Evolutionary conservation across 2,329 filamentous ascomycete genomes (phyloP).

Genomic region (Bipolaris zeicola): DNA sequence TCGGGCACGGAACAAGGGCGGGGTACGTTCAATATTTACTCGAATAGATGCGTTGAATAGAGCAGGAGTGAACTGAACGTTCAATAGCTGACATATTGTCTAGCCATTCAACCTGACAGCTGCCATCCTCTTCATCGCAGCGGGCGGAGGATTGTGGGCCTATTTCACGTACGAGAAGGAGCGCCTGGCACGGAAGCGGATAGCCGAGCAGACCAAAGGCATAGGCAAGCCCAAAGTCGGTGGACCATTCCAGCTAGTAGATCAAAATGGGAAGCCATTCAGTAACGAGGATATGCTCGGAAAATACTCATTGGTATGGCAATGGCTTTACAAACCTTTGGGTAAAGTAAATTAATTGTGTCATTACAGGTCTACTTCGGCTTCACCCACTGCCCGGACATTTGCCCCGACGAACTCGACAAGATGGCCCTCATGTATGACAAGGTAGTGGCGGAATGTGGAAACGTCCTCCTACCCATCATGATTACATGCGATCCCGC

Average conservation of each 20-base stretch:
- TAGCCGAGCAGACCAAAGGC: constrained; percentile 91
- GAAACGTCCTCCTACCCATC: constrained; percentile 69
- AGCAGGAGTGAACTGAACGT: not conserved
- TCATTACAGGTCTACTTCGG: constrained; percentile 84
- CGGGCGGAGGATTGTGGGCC: constrained; percentile 77
- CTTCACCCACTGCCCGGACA: constrained; percentile 97
- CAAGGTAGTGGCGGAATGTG: constrained; percentile 57
- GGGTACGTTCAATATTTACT: constrained; percentile 28
- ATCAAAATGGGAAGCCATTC: constrained; percentile 80
- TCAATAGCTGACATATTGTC: constrained; percentile 12
- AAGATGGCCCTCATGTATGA: constrained; percentile 99
- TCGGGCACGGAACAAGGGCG: constrained; percentile 42
- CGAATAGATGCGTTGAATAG: not conserved
- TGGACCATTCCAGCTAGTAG: constrained; percentile 79
- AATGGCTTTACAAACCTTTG: not conserved
- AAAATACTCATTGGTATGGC: constrained; percentile 75
- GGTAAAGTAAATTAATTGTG: constrained; percentile 8
- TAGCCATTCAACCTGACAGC: constrained; percentile 95
- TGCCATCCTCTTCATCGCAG: constrained; percentile 80
- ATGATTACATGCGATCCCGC: constrained; percentile 97
- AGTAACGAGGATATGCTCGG: constrained; percentile 83
- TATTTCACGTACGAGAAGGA: constrained; percentile 96
- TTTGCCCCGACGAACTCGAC: constrained; percentile 97
- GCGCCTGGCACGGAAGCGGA: constrained; percentile 83
- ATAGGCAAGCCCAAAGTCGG: constrained; percentile 93